Evolutionary conservation across 352 stramenopile genomes (phyloP), one percentile per base, ranked within the genome.

Genomic region (Peronospora farinosa): DNA sequence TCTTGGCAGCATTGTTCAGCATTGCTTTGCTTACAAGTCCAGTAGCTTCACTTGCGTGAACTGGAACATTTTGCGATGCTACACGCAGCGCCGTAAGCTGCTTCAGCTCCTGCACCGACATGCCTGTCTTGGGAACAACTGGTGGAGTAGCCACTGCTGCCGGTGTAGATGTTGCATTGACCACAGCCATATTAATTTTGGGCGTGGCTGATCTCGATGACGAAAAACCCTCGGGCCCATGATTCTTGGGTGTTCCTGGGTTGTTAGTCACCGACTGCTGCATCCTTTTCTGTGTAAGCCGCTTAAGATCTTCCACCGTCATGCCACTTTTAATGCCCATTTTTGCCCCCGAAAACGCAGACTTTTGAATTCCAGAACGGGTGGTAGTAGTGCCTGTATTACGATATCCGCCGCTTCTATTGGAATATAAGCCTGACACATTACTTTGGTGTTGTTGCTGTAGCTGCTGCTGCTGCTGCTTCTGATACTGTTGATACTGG

Each of bases 291-390:
- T 92, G 81, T 38, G 81, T 92, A 23, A 92, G 63, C 10, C 81
- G 73, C 62, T 92, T 92, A 39, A 92, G 60, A 51, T 92, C 81
- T 65, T 92, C 81, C 41, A 92, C 81, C 5, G 81, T 92, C 81
- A 92, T 92, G 50, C 81, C 81, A 66, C 81, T 92, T 64, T 92
- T 92, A 54, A 92, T 92, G 28, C 81, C 81, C 75, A 89, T 88
- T 48, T 88, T 89, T 19, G 65, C 65, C 0, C 75, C 76, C 19
- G 50, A 67, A 54, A 40, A 65, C 40, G 40, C 58, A 40, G 58
- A 36, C 41, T 78, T 84, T 15, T 67, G 66, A 0, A 52, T 56
- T 30, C 36, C 40, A 16, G 52, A 27, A 3, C 60, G 46, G 3
- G 31, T 21, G 3, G 42, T 32, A 37, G 40, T 37, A 30, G 44